phyloP scores from a whole-genome alignment of 139 green algal species.

The Nannochloris sp. region DNA sequence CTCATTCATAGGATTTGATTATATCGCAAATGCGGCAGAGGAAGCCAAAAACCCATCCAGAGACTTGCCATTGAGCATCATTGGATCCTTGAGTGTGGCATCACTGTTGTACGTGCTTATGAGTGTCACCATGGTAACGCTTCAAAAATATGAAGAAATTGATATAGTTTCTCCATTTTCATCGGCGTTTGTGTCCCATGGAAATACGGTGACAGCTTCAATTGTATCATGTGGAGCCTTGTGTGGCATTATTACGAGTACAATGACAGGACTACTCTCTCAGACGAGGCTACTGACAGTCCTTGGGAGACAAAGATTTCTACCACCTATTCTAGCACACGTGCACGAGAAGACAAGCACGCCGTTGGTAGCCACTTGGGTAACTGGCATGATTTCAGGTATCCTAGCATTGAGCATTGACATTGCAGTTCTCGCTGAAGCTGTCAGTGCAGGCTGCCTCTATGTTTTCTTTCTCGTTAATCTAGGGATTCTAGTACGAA shows the following conservation, averaged over 20 bases:
- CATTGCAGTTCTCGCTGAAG: constrained; percentile 68
- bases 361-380: constrained; percentile 46
- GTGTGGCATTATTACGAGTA: constrained; percentile 58
- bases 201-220: constrained; percentile 10
- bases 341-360: constrained; percentile 43
- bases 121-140: constrained; percentile 30
- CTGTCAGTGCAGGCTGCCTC: constrained; percentile 64
- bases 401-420: constrained; percentile 65
- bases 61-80: constrained; percentile 64
- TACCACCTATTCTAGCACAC: constrained; percentile 51
- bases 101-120: constrained; percentile 57
- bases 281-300: constrained; percentile 71
- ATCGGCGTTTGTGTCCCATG: constrained; percentile 38
- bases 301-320: constrained; percentile 62
- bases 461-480: constrained; percentile 71
- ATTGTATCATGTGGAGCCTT: constrained; percentile 25
- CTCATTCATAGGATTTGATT: constrained; percentile 34
- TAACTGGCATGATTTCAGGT: constrained; percentile 23
- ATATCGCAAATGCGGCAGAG: constrained; percentile 56
- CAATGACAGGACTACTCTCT: constrained; percentile 60
- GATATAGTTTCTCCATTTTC: constrained; percentile 57
- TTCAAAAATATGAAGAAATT: constrained; percentile 42
- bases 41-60: constrained; percentile 48
- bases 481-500: constrained; percentile 36
- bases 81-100: constrained; percentile 47